Evolutionary conservation across 805 yeast genomes (phyloP), one percentile per base, ranked within the genome.

Genomic region (Zygosaccharomyces bisporus): DNA sequence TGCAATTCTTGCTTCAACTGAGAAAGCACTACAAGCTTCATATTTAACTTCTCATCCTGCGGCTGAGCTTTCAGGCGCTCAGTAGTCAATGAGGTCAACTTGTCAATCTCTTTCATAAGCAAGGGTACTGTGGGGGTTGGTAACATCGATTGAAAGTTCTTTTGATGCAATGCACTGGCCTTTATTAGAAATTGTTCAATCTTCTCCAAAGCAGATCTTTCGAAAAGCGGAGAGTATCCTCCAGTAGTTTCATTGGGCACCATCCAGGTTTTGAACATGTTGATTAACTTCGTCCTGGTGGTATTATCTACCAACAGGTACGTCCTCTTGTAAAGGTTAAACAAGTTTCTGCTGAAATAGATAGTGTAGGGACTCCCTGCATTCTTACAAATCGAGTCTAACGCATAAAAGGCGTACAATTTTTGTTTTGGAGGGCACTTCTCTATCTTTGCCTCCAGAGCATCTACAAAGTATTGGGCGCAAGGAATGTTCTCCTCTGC

Each of bases 351-450:
- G 73, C 41, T 90, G 83, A 61, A 93, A 80, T 41, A 86, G 63
- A 80, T 72, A n/a, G 88, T 86, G 63, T 91, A 93, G 1, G 98
- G 97, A 49, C 81, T 76, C 6, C 97, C 96, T 24, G 87, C 82
- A 57, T 83, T 86, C 64, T 93, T 93, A 67, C 91, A 85, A 38
- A 93, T 85, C 13, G 97, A 89, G 64, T 93, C 98, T 44, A 93
- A 67, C 36, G 91, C 73, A 60, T 91, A 93, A 48, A 93, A 73
- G 3, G 93, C 80, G 55, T 78, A 93, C 38, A 93, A 73, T 65
- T 93, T 93, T 52, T 86, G 90, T 9, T 77, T 75, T 1, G 97
- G 97, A 2, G 86, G 76, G 57, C 93, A 81, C 62, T 78, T 82
- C 52, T 76, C 74, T 39, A 91, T 81, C 63, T 96, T 77, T 41